Evolutionary conservation across 768 basidiomycete species (phyloP), one percentile per base, ranked within the genome.

Genomic region (Strobilomyces dryophilus): DNA sequence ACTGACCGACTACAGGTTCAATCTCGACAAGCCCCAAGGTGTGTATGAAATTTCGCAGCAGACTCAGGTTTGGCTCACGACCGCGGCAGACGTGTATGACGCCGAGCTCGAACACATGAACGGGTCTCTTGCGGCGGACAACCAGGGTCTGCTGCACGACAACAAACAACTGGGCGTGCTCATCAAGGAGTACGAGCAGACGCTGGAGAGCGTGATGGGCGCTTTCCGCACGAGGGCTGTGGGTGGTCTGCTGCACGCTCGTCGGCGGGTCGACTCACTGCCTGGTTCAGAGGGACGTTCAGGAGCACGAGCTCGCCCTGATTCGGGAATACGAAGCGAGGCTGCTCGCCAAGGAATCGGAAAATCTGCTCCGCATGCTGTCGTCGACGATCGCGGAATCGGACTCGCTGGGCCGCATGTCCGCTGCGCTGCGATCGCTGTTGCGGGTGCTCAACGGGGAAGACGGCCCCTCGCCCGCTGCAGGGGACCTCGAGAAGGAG

Each of bases 111-210:
- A 98, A 64, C 81, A 82, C 42, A 92, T 97, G 85, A 95, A 94
- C 58, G 71, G 77, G 5, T 77, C 82, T 45, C 85, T 98, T 62
- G 73, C 79, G 5, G 71, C 79, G 21, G 95, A 99, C 68, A 99
- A 98, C 66, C 86, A 89, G 60, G 72, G 74, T 7, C 74, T 99
- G 40, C 82, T 90, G 62, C 82, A 95, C 61, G 97, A 98, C 73
- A 99, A 98, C 76, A 95, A 97, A 67, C 95, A 98, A 61, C 78
- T 99, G 31, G 90, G 87, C 58, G 74, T 79, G 6, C 75, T 99
- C 49, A 86, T 98, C 62, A 94, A 94, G 63, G 97, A 99, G 67
- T 98, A 97, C 64, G 97, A 99, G 67, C 89, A 92, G 65, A 98
- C 95, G 1, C 74, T 99, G 31, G 97, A 99, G 70, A 89, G 80